Conservation (phyloP, 768 basidiomycete genomes). For the Serendipita sp. region DNA sequence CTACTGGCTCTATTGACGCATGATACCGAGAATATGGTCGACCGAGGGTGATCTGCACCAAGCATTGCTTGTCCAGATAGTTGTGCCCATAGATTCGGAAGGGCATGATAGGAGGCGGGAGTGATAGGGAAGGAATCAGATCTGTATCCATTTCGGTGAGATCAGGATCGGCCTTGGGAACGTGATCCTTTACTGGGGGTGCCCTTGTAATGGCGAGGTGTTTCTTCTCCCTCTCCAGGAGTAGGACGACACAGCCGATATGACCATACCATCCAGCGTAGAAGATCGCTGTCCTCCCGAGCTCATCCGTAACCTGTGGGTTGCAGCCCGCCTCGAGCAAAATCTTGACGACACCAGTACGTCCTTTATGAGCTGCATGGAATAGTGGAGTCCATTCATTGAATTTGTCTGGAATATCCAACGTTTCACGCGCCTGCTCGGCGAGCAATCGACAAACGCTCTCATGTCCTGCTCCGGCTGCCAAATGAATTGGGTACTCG, state of each 20-base stretch:
- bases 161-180: constrained; percentile 15
- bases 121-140: constrained; percentile 80
- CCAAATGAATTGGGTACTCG: constrained; percentile 93
- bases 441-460: constrained; percentile 69
- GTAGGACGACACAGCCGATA: constrained; percentile 42
- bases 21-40: constrained; percentile 44
- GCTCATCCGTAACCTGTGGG: constrained; percentile 65
- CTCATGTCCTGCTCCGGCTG: constrained; percentile 79
- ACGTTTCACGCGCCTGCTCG: constrained; percentile 42
- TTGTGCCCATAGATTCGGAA: constrained; percentile 96
- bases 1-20: background rate
- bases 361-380: constrained; percentile 83
- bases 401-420: constrained; percentile 87
- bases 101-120: constrained; percentile 97
- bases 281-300: constrained; percentile 69
- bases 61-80: constrained; percentile 69
- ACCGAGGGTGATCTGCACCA: constrained; percentile 78
- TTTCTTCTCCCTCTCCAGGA: constrained; percentile 25
- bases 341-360: constrained; percentile 51
- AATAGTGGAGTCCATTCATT: constrained; percentile 97
- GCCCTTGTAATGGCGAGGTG: constrained; percentile 8
- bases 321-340: constrained; percentile 67
- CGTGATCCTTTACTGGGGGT: constrained; percentile 14
- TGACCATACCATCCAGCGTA: constrained; percentile 97
- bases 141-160: constrained; percentile 55